Base-by-base conservation (phyloP, 306 rosid species). In the Cucurbita moschata region DNA sequence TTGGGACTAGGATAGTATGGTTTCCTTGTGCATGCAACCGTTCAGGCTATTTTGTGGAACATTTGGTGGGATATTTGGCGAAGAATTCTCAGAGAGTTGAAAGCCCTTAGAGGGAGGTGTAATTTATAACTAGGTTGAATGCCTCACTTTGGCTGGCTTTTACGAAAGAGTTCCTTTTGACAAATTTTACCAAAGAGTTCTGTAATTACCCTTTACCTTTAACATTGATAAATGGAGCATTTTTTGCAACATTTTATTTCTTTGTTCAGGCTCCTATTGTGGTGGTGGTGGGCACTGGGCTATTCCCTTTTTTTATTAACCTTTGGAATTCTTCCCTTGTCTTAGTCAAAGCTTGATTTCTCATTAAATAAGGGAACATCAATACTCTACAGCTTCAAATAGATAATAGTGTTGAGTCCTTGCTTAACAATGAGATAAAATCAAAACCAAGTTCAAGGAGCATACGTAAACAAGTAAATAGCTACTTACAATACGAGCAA, bases 401-500 rank as follows among this genome's bases (percentile, higher is more conserved):
- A 39, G 26, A 64, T 65, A 10, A 40, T 64, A 9, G 9, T 4
- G 26, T 40, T 1, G 30, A 43, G 21, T 44, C 54, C n/a, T 42
- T 18, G 18, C 53, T 66, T 42, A 46, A 66, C 53, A 12, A 66
- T 44, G 68, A 61, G 21, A 37, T 44, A 44, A 44, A 5, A 46
- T 67, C 49, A 67, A 50, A 26, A 70, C 66, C 39, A 55, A 38
- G 10, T 38, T 16, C 9, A 5, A 12, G 37, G 21, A 72, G 30
- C 12, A 59, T 10, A 50, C 61, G 4, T 26, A 46, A 43, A 75
- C 35, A 62, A 61, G 49, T 53, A 75, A 44, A 65, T 18, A 73
- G 72, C 50, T 78, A 84, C 98, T 90, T 83, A 92, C 98, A 92
- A 92, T 75, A 92, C 78, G 68, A 92, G 76, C 49, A 92, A 68